Percentiles rank a stretch among this genome's conserved stretches.
These are phyloP conservation scores for Lenzites betulinus DNA, from an alignment of 768 basidiomycete species.

Conservation along the genomic window DNA sequence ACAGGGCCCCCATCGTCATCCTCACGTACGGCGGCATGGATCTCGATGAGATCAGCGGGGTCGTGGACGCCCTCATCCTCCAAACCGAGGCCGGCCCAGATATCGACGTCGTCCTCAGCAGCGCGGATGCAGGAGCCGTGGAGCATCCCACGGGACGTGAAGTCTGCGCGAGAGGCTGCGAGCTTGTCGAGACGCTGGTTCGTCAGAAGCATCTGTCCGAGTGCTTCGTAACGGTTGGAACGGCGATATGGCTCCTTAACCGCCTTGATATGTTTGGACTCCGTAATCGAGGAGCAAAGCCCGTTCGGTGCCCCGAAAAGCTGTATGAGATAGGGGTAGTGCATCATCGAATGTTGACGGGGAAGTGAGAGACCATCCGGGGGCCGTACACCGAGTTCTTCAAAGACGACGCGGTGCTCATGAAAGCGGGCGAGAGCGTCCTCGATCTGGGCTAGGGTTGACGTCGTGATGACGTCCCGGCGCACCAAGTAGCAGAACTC, in stretches of 20 bases:
- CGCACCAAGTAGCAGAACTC: slow-evolving; percentile 31
- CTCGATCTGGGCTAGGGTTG: slow-evolving; percentile 8
- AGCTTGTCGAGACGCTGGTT: slow-evolving; percentile 32
- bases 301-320: slow-evolving; percentile 29
- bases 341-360: slow-evolving; percentile 22
- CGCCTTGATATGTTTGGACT: slow-evolving; percentile 30
- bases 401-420: slow-evolving; percentile 17
- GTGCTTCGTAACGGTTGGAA: slow-evolving; percentile 22
- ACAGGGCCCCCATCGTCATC: background rate
- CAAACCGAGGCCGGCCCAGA: background rate
- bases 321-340: slow-evolving; percentile 23
- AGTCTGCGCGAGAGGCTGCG: slow-evolving; percentile 23
- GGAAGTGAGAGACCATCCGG: slow-evolving; percentile 25
- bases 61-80: background rate
- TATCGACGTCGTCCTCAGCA: background rate
- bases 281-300: slow-evolving; percentile 32
- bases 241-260: slow-evolving; percentile 31
- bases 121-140: background rate
- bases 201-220: slow-evolving; percentile 28
- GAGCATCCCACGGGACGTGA: slow-evolving; percentile 21
- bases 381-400: slow-evolving; percentile 13
- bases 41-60: background rate
- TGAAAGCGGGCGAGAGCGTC: slow-evolving; percentile 21
- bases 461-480: background rate
- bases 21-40: background rate